Base-by-base conservation (phyloP, 352 stramenopile genomes). In the Globisporangium spiculum region DNA sequence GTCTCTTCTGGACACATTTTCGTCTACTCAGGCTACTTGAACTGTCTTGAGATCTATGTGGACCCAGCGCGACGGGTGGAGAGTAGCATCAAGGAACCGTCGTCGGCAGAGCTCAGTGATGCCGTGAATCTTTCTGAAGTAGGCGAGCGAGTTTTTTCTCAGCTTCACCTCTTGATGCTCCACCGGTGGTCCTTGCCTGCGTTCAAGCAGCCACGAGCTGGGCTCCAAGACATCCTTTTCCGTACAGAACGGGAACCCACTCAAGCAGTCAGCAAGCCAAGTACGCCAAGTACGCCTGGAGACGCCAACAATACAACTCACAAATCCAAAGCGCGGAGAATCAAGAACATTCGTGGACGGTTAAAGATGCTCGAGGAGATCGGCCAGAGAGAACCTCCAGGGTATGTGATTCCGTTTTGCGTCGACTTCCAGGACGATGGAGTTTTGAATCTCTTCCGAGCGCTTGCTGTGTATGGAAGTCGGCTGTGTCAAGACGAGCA, bases 11-110 rank as follows among this genome's bases (percentile, higher is more conserved):
- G 75, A n/a, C 82, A 81, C 57, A 79, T 93, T 55, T 68, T 92
- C 7, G 82, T 89, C 3, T 88, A 87, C 52, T 92, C 83, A 0
- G 77, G 82, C 8, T 89, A 88, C 57, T 63, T 91, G n/a, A 90
- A 90, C 38, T 90, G 80, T 27, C 55, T 91, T 7, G 81, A 91
- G 67, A 80, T 89, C 34, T 91, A 90, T 58, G 56, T 68, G 14
- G 57, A 79, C 46, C 38, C 66, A 48, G 53, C 52, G 16, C 67
- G 63, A 48, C 14, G 38, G 4, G 56, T 32, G 16, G 30, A 58
- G 36, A 41, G n/a, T 24, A 72, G 67, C 14, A 8, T 54, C 2
- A n/a, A 36, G 22, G 27, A 72, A 18, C 53, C 16, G 16, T 41
- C 60, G 9, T 24, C 9, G 5, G 50, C 57, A 4, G 54, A 24